A percentile compares a stretch with the other conserved stretches of the same genome.
Evolutionary conservation across 805 yeast species (phyloP).

Genomic region (Candida nanaspora): DNA sequence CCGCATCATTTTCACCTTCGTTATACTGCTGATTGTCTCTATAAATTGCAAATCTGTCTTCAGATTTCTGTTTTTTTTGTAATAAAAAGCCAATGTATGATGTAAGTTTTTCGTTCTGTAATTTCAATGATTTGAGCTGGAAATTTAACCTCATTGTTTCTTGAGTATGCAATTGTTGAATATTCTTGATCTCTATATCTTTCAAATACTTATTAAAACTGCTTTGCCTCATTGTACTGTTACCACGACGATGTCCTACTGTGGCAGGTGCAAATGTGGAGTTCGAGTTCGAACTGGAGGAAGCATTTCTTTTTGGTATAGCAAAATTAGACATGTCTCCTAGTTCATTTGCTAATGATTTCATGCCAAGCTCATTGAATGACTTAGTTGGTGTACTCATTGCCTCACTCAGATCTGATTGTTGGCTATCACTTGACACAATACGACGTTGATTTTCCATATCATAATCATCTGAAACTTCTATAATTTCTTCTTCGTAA

Average conservation of each 20-base stretch:
- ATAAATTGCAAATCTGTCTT: slow-evolving; percentile 15
- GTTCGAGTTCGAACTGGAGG: background rate
- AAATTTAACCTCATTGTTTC: slow-evolving; percentile 45
- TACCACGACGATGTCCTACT: background rate
- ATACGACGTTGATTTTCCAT: background rate
- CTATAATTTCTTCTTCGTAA: background rate
- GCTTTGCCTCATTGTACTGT: background rate
- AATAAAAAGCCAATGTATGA: slow-evolving; percentile 52
- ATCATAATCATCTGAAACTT: background rate
- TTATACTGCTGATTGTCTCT: slow-evolving; percentile 11
- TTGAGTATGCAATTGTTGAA: slow-evolving; percentile 27
- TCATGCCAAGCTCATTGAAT: background rate
- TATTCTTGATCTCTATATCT: slow-evolving; percentile 16
- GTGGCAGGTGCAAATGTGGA: background rate
- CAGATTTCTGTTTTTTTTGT: slow-evolving; percentile 28
- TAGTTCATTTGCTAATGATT: background rate
- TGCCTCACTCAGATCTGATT: background rate
- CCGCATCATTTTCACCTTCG: slow-evolving; percentile 11
- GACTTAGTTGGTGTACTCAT: background rate
- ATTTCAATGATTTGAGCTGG: slow-evolving; percentile 44
- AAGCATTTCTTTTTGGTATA: background rate
- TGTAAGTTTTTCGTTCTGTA: slow-evolving; percentile 49
- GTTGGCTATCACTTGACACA: background rate
- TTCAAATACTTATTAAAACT: background rate
- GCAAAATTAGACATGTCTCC: background rate